Base-by-base conservation (phyloP, 2,329 filamentous ascomycete species). In the Penicillium crustosum region DNA sequence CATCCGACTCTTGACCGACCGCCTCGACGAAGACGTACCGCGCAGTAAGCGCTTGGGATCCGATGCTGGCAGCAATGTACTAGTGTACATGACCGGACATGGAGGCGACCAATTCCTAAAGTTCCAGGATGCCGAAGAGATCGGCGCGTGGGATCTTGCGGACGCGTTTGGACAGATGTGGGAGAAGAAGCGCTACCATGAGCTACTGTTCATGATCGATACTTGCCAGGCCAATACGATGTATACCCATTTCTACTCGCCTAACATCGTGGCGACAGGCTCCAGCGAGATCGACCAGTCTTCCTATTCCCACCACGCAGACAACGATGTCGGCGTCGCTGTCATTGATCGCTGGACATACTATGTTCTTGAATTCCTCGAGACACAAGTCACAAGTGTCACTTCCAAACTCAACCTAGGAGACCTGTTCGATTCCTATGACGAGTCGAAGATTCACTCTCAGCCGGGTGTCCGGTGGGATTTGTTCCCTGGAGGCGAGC, bases 161-260 rank as follows among this genome's bases (percentile, higher is more conserved):
- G 91, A 99, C 75, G 94, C 94, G 0, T 97, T 99, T 74, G 92
- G 95, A 77, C 93, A 99, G 81, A 99, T 99, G 94, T 97, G 93
- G 90, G 94, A 99, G 83, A 99, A 99, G 86, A 95, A 95, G 80
- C 88, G 94, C 81, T 99, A 97, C 77, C 91, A 97, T 74, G 94
- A 99, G 77, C 87, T 99, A 66, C 85, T 99, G 57, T 99, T 99
- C 81, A 99, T 99, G 94, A 99, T 99, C 77, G 94, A 99, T 75
- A 99, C 94, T 0, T 99, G 94, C 79, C 94, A 99, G 79, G 94
- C 94, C 55, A 99, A 99, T 75, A 99, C 94, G 33, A 97, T 99
- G 92, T 99, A 96, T 79, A 93, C 88, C 73, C 93, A 96, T 68
- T 91, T 99, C 71, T 99, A 99, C 81, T 96, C 92, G 6, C 93